phyloP scores from a whole-genome alignment of 164 flowering plant species.

The Paratinospora sagittata region DNA sequence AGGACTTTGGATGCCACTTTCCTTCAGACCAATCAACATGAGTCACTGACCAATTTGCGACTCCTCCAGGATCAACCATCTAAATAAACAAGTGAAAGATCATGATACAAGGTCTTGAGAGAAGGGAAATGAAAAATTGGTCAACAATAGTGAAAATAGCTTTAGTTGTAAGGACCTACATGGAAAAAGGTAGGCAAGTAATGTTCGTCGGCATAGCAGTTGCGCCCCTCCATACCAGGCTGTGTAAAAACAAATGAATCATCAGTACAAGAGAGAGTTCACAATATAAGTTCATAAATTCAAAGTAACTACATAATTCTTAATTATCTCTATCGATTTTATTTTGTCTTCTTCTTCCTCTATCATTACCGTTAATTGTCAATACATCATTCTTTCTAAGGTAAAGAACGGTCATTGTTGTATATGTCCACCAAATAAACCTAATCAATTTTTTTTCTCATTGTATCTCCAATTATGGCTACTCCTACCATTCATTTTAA shows the following conservation, averaged over 20 bases:
- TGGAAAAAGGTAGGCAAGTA: conserved; percentile 85
- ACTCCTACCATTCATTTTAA: no score
- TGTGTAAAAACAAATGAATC: conserved; percentile 31
- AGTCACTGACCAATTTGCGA: conserved; percentile 96
- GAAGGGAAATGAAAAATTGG: not conserved
- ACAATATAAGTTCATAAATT: not conserved
- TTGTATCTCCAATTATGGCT: no score
- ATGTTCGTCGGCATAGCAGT: conserved; percentile 95
- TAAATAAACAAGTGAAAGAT: conserved; percentile 18
- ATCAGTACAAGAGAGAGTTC: conserved; percentile 8
- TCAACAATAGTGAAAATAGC: not conserved
- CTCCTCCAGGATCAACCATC: conserved; percentile 89
- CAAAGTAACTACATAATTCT: no score
- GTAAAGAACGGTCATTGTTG: no score
- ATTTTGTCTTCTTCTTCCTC: no score
- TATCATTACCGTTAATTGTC: no score
- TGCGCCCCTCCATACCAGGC: conserved; percentile 92
- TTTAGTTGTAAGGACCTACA: conserved; percentile 38
- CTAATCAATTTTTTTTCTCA: no score
- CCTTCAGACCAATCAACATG: conserved; percentile 99
- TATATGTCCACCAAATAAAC: no score
- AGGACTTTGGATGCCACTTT: conserved; percentile 96
- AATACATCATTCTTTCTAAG: no score
- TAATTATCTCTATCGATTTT: no score
- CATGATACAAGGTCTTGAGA: not conserved